Conservation (phyloP, 176 grass and related monocot species). For the Hyparrhenia diplandra region DNA sequence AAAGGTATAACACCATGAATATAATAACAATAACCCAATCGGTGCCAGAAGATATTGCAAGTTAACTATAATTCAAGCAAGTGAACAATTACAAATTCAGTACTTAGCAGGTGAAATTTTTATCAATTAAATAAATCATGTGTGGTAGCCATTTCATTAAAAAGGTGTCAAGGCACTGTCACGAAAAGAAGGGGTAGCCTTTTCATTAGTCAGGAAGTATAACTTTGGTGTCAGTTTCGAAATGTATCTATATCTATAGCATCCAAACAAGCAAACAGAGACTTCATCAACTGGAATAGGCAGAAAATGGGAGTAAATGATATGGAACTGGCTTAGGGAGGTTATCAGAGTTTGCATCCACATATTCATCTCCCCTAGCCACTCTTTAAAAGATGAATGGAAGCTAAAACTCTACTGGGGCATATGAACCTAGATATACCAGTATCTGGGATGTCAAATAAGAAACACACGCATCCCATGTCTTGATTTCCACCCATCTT, state of each 20-base stretch:
- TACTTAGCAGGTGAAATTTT: conserved; percentile 3
- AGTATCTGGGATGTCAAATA: conserved; percentile 16
- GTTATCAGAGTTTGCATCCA: not conserved
- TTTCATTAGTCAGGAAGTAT: not conserved
- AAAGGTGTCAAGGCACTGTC: no score
- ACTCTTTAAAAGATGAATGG: not conserved
- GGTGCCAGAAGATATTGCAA: not conserved
- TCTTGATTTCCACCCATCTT: not conserved
- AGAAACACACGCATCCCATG: not conserved
- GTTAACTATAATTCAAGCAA: not conserved
- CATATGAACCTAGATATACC: not conserved
- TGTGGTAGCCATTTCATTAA: not conserved
- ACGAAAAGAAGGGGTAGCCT: not conserved
- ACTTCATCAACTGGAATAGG: not conserved
- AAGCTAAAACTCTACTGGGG: not conserved
- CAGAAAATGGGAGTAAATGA: not conserved
- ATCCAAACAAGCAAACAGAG: conserved; percentile 7
- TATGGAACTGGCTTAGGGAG: not conserved
- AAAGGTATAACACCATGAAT: not conserved
- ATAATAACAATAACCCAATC: not conserved
- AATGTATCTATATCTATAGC: not conserved
- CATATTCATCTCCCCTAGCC: not conserved
- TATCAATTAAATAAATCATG: not conserved
- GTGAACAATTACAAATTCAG: not conserved
- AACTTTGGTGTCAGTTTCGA: not conserved